These are phyloP conservation scores for Periconia digitata DNA, from an alignment of 2,329 filamentous ascomycete genomes.

Conservation along the genomic window DNA sequence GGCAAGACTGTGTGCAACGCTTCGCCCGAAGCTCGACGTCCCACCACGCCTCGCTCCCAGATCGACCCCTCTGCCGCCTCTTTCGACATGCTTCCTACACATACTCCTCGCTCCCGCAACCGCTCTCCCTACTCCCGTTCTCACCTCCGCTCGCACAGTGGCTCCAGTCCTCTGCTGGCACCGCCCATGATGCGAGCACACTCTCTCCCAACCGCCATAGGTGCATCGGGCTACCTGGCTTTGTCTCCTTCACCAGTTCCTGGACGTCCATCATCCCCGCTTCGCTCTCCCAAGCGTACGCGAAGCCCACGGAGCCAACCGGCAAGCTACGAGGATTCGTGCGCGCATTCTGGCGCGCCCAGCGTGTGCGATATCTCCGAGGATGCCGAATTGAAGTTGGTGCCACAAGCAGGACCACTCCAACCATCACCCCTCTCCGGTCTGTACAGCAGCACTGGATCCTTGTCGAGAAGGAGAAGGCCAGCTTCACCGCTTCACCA, in stretches of 20 bases:
- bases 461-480: constrained; percentile 44
- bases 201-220: constrained; percentile 48
- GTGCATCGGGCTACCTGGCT: constrained; percentile 32
- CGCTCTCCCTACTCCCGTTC: constrained; percentile 50
- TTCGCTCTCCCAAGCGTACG: constrained; percentile 47
- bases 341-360: constrained; percentile 31
- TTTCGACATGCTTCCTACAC: constrained; percentile 28
- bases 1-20: constrained; percentile 27
- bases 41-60: constrained; percentile 39
- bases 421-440: constrained; percentile 22
- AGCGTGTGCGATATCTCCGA: constrained; percentile 50
- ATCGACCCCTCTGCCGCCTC: constrained; percentile 40
- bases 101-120: constrained; percentile 44
- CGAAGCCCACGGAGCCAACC: constrained; percentile 37
- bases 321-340: constrained; percentile 28
- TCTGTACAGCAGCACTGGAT: constrained; percentile 34
- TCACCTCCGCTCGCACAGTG: constrained; percentile 51
- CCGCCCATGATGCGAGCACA: constrained; percentile 52
- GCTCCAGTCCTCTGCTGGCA: constrained; percentile 42
- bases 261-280: constrained; percentile 40
- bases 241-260: constrained; percentile 37
- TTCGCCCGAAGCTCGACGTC: constrained; percentile 27
- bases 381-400: constrained; percentile 52
- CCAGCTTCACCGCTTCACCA: constrained; percentile 51
- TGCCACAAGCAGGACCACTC: constrained; percentile 37